Conservation (phyloP, 495 filamentous ascomycete genomes). For the Penicillium crystallinum region DNA sequence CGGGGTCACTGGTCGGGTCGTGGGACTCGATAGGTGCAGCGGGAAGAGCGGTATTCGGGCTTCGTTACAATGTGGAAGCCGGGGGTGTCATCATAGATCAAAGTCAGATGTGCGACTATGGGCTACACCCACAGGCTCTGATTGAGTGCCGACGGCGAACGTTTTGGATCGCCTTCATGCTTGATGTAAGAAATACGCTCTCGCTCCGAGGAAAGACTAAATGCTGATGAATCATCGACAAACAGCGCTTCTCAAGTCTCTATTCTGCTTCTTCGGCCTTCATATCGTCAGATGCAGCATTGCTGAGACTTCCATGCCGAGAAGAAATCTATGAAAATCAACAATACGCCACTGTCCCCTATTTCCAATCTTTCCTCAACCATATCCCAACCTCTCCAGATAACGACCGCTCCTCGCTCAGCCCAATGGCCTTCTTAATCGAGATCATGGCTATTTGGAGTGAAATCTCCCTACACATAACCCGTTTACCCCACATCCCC, state of each 20-base stretch:
- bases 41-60: slow-evolving; percentile 49
- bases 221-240: neutral
- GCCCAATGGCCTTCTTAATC: slow-evolving; percentile 56
- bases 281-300: slow-evolving; percentile 50
- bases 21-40: slow-evolving; percentile 59
- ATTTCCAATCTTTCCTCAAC: slow-evolving; percentile 48
- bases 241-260: slow-evolving; percentile 52
- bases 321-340: slow-evolving; percentile 54
- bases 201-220: neutral
- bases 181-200: slow-evolving; percentile 47
- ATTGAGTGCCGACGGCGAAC: slow-evolving; percentile 62
- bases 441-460: slow-evolving; percentile 60
- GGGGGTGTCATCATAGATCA: slow-evolving; percentile 45
- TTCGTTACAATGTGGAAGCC: slow-evolving; percentile 58
- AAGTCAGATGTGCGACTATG: slow-evolving; percentile 47
- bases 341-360: slow-evolving; percentile 46
- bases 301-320: slow-evolving; percentile 57
- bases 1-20: slow-evolving; percentile 46
- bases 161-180: slow-evolving; percentile 61
- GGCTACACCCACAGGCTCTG: slow-evolving; percentile 50
- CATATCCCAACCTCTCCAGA: slow-evolving; percentile 20
- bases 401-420: slow-evolving; percentile 34
- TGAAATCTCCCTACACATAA: slow-evolving; percentile 54
- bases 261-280: slow-evolving; percentile 41
- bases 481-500: slow-evolving; percentile 48